Percentiles rank a stretch among this genome's conserved stretches.
phyloP scores from a whole-genome alignment of 805 yeast species.

The Jamesozyma rosinii region DNA sequence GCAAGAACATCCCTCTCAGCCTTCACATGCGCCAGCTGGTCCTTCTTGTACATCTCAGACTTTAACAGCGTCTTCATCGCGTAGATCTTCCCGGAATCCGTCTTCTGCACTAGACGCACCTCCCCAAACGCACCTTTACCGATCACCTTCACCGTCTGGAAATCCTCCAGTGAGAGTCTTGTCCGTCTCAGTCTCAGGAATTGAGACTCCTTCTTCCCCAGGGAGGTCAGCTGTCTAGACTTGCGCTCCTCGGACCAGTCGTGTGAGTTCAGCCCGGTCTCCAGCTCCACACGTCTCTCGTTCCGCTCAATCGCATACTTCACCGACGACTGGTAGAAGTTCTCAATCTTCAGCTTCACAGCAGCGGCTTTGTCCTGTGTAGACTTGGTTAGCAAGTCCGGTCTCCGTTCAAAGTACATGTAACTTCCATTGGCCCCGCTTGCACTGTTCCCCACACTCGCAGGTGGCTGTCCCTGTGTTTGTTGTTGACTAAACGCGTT shows the following conservation, averaged over 20 bases:
- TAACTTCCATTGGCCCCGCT: conserved; percentile 33
- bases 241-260: conserved; percentile 79
- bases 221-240: conserved; percentile 65
- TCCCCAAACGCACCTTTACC: conserved; percentile 99
- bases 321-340: conserved; percentile 76
- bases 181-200: conserved; percentile 80
- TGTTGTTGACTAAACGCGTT: conserved; percentile 17
- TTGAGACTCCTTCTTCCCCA: conserved; percentile 84
- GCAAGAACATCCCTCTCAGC: conserved; percentile 95
- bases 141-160: conserved; percentile 75
- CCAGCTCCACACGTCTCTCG: conserved; percentile 81
- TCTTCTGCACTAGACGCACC: conserved; percentile 86
- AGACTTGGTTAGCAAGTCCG: conserved; percentile 60
- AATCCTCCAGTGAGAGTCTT: conserved; percentile 71
- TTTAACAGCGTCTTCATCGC: conserved; percentile 91
- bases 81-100: conserved; percentile 80
- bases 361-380: conserved; percentile 82
- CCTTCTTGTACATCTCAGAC: conserved; percentile 89
- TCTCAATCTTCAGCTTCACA: conserved; percentile 71
- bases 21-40: conserved; percentile 88
- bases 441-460: conserved; percentile 7
- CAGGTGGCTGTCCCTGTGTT: conserved; percentile 14
- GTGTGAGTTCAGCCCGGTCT: conserved; percentile 56
- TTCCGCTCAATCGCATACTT: conserved; percentile 91
- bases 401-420: conserved; percentile 73